Conservation (phyloP, 192 early-diverging fungal species). For the Coemansia sp. region DNA sequence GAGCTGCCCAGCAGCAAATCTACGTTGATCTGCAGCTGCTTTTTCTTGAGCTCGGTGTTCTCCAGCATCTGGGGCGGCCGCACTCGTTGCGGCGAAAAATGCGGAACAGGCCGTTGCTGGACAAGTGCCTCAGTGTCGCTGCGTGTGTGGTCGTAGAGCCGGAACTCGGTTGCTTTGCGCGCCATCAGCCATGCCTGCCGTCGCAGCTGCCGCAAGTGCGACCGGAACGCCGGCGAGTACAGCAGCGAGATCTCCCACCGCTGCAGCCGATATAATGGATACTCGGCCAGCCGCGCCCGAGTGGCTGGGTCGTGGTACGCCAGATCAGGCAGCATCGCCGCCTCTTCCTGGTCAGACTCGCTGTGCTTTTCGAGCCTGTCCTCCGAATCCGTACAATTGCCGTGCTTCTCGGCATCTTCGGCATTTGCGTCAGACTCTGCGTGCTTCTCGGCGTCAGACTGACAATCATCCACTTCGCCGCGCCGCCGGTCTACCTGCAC, state of each 20-base stretch:
- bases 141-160: slow-evolving; percentile 35
- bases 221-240: slow-evolving; percentile 41
- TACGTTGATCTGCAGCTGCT: slow-evolving; percentile 50
- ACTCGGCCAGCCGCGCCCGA: slow-evolving; percentile 30
- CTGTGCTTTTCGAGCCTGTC: background rate
- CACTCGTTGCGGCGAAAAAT: slow-evolving; percentile 44
- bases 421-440: background rate
- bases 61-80: slow-evolving; percentile 35
- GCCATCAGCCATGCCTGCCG: slow-evolving; percentile 33
- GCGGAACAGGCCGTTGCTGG: slow-evolving; percentile 42
- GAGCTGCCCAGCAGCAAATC: slow-evolving; percentile 35
- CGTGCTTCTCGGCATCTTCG: background rate
- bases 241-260: slow-evolving; percentile 52
- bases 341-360: slow-evolving; percentile 16
- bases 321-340: slow-evolving; percentile 31
- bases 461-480: background rate
- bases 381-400: background rate
- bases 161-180: slow-evolving; percentile 32
- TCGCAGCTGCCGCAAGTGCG: slow-evolving; percentile 37
- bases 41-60: slow-evolving; percentile 47
- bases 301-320: slow-evolving; percentile 50
- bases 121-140: slow-evolving; percentile 5
- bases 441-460: background rate
- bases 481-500: slow-evolving; percentile 45
- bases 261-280: slow-evolving; percentile 48